These are phyloP conservation scores for Dorcoceras hygrometricum DNA, from an alignment of 257 asterid species.

Conservation along the genomic window DNA sequence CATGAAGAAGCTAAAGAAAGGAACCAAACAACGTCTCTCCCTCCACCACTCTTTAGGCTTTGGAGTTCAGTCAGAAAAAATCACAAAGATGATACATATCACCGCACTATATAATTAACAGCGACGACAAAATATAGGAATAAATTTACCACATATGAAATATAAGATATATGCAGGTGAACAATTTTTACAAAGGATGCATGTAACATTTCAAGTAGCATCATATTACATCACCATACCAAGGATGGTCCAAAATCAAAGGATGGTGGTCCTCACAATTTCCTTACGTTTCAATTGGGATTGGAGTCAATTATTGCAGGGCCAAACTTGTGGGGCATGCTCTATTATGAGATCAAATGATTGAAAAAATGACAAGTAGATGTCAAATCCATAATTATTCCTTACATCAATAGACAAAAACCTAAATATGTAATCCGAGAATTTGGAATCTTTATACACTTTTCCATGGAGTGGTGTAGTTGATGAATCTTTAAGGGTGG, in stretches of 20 bases:
- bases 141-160: background rate
- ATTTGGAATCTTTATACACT: background rate
- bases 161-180: background rate
- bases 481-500: conserved; percentile 27
- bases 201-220: conserved; percentile 12
- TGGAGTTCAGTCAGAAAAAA: background rate
- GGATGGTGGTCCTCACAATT: conserved; percentile 53
- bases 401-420: background rate
- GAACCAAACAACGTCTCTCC: background rate
- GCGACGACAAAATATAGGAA: background rate
- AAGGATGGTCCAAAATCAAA: conserved; percentile 43
- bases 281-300: conserved; percentile 39
- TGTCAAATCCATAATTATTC: background rate
- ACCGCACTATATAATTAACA: too few relatives aligned
- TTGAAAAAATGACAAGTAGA: conserved; percentile 19
- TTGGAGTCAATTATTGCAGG: conserved; percentile 30
- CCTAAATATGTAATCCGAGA: background rate
- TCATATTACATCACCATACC: conserved; percentile 27
- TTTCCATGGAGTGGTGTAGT: background rate
- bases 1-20: background rate
- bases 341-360: conserved; percentile 56
- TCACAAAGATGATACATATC: too few relatives aligned
- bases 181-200: background rate
- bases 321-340: conserved; percentile 40
- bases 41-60: background rate